Base-by-base conservation (phyloP, 208 protist genomes). In the Perkinsela sp. region DNA sequence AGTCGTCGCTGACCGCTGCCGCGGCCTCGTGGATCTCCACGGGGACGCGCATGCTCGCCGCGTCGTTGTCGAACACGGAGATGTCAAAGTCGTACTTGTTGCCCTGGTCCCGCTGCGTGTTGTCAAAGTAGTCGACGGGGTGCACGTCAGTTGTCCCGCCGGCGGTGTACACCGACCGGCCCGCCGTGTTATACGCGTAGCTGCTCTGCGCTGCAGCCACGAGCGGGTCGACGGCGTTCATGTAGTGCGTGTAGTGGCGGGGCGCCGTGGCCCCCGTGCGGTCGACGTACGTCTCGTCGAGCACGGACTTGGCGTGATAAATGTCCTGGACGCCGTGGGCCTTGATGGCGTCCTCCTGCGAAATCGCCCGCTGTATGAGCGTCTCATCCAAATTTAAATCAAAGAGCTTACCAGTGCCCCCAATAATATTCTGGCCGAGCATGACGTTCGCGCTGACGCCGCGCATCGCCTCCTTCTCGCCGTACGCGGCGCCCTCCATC, bases 391-490 rank as follows among this genome's bases (percentile, higher is more conserved):
- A 68, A 40, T 95, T 83, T 1, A 98, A 77, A 66, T 97, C 95
- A 72, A 98, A 97, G 31, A 85, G 74, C 40, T 57, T 57, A 70
- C 95, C 95, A 0, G 96, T 98, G 73, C 96, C 96, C 15, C 96
- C 71, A 40, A 87, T 89, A 1, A 90, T 80, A 31, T 97, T 78
- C 76, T 98, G 92, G 67, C 97, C 97, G 0, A 99, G 78, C 28
- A 99, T 93, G 71, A 99, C 88, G 76, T 95, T 97, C 67, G 96
- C 93, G 48, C 92, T 95, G 1, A 98, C 92, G 70, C 96, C 96
- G 13, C 77, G 80, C 31, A 98, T 75, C 28, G 83, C 74, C 81
- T 99, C 96, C 13, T 69, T 70, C 75, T 98, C 93, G 22, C 87
- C 81, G 78, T 97, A 97, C 1, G 81, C 81, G 28, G 96, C 96